Percentiles rank a stretch among this genome's conserved stretches.
These are phyloP conservation scores for Salinomyces thailandicus DNA, from an alignment of 2,329 filamentous ascomycete species.

Conservation along the genomic window DNA sequence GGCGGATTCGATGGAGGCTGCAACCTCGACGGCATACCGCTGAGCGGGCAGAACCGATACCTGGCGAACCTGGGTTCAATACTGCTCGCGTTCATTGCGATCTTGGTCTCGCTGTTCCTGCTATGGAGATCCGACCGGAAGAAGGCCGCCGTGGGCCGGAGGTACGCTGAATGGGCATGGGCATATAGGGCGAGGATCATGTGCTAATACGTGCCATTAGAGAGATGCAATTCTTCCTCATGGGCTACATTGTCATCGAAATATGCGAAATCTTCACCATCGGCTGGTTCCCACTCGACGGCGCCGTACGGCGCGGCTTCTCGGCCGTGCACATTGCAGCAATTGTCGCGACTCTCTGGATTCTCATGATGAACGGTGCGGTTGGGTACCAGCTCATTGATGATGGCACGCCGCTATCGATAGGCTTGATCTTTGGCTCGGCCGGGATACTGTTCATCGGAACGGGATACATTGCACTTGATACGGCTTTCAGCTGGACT, in stretches of 20 bases:
- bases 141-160: constrained; percentile 83
- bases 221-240: constrained; percentile 91
- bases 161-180: constrained; percentile 44
- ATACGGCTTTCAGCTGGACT: constrained; percentile 83
- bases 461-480: constrained; percentile 89
- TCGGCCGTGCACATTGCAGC: constrained; percentile 82
- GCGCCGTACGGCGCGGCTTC: constrained; percentile 66
- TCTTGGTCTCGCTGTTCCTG: constrained; percentile 55
- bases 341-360: constrained; percentile 80
- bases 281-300: constrained; percentile 70
- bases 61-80: constrained; percentile 92
- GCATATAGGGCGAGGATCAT: not conserved
- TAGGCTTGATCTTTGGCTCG: constrained; percentile 64
- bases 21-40: constrained; percentile 60
- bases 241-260: constrained; percentile 74
- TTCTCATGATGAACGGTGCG: constrained; percentile 80
- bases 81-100: constrained; percentile 66
- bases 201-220: constrained; percentile 35
- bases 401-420: constrained; percentile 76
- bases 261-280: constrained; percentile 97
- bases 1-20: constrained; percentile 58
- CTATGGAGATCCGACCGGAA: constrained; percentile 77
- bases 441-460: constrained; percentile 68
- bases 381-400: constrained; percentile 91
- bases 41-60: constrained; percentile 52